Percentiles rank a stretch among this genome's conserved stretches.
Conservation (phyloP, 345 rosid species). For the Trapa bicornis region DNA sequence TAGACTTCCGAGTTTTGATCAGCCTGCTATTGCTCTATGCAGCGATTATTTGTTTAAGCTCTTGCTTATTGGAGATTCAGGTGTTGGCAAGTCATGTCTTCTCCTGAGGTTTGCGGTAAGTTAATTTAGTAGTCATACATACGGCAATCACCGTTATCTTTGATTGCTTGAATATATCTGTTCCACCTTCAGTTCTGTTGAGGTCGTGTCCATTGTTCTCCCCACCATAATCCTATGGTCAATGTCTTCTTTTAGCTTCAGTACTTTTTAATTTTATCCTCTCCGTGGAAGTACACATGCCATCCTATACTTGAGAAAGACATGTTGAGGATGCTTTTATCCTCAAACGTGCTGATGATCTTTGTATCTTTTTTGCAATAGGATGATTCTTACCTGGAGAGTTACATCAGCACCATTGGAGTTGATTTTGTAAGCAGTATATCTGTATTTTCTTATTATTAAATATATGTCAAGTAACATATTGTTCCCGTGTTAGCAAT, state of each 20-base stretch:
- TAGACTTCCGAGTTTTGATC: not conserved
- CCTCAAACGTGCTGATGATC: not conserved
- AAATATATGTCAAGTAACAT: not conserved
- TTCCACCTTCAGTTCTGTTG: not conserved
- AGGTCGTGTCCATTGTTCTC: not conserved
- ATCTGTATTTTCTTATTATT: not conserved
- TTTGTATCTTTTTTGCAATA: slow-evolving; percentile 11
- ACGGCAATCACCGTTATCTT: not conserved
- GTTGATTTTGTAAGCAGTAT: slow-evolving; percentile 42
- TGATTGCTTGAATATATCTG: not conserved
- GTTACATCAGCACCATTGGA: slow-evolving; percentile 71
- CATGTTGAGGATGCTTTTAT: not conserved
- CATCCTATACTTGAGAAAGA: not conserved
- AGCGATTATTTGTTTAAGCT: slow-evolving; percentile 53
- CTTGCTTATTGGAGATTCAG: slow-evolving; percentile 40
- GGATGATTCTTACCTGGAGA: slow-evolving; percentile 66
- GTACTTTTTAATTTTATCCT: no score
- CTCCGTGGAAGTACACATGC: not conserved
- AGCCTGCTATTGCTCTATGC: slow-evolving; percentile 1
- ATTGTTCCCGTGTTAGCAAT: not conserved
- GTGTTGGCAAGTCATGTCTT: slow-evolving; percentile 42
- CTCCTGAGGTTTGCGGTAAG: slow-evolving; percentile 50
- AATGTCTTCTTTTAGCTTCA: not conserved
- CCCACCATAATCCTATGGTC: not conserved
- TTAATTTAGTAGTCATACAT: not conserved